A percentile compares a stretch with the other conserved stretches of the same genome.
Evolutionary conservation across 768 basidiomycete species (phyloP).

Genomic region (Kockovaella imperatae): DNA sequence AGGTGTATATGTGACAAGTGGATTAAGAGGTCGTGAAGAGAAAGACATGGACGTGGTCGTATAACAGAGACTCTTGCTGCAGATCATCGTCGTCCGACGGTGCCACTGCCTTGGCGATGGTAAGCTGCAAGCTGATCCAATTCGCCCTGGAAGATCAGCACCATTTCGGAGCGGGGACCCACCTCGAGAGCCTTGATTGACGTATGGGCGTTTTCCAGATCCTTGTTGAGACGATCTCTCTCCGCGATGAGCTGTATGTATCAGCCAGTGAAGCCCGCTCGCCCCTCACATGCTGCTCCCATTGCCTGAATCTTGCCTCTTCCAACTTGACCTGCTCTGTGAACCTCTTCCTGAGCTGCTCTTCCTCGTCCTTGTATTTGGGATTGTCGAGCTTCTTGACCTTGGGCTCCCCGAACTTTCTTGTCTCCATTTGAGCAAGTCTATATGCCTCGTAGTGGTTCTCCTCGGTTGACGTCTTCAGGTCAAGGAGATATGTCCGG

Average conservation of each 20-base stretch:
- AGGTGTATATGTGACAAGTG: no score
- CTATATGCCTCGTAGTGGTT: slow-evolving; percentile 96
- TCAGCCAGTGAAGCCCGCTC: neutral
- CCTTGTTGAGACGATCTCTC: slow-evolving; percentile 97
- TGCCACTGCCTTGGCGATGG: slow-evolving; percentile 39
- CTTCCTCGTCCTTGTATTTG: slow-evolving; percentile 99
- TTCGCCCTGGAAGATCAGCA: slow-evolving; percentile 30
- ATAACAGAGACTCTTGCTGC: neutral
- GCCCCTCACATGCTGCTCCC: slow-evolving; percentile 89
- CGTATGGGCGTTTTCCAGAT: slow-evolving; percentile 70
- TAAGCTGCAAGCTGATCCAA: slow-evolving; percentile 40
- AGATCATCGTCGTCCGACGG: slow-evolving; percentile 30
- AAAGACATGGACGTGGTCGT: no score
- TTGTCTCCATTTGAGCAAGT: slow-evolving; percentile 98
- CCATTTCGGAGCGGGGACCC: slow-evolving; percentile 5
- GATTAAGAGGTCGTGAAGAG: no score
- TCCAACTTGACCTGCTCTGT: slow-evolving; percentile 99
- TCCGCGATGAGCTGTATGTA: slow-evolving; percentile 80
- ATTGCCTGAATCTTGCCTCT: slow-evolving; percentile 93
- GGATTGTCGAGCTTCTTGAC: slow-evolving; percentile 98
- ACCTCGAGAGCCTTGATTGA: slow-evolving; percentile 44
- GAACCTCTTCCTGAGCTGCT: slow-evolving; percentile 89
- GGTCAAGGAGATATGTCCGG: slow-evolving; percentile 96
- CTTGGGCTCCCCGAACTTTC: slow-evolving; percentile 97
- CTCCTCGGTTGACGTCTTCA: slow-evolving; percentile 93